Evolutionary conservation across 2,329 filamentous ascomycete species (phyloP), one percentile per base, ranked within the genome.

Genomic region (Paecilomyces dactylethromorphus): DNA sequence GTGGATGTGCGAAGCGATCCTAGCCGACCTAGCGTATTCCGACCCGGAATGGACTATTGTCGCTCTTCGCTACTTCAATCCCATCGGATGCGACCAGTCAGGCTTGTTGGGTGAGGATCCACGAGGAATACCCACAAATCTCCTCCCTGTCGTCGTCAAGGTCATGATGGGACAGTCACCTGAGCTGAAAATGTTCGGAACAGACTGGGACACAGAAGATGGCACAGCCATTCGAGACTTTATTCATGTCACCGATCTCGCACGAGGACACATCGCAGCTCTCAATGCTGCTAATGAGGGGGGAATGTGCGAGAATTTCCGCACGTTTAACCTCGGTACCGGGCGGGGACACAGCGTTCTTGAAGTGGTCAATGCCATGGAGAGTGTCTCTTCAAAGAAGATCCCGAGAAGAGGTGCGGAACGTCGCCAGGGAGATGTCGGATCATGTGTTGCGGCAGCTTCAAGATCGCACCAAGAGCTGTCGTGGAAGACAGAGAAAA

Each of bases 191-290:
- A 81, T 88, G 56, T 88, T 85, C 62, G 86, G 86, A 7, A 79
- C 78, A 2, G 84, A 89, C 69, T 89, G 85, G 81, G 79, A 85
- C 58, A 88, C 86, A 0, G 74, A 78, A 3, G 86, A 89, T 64
- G 86, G 86, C 15, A 88, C 86, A 0, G 84, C 85, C 1, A 79
- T 88, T 49, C 82, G 86, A 50, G 86, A 89, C 69, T 89, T 87
- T 66, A 87, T 88, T 62, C 86, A 88, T 64, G 86, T 88, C 39
- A 82, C 81, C 15, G 86, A 88, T 69, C 78, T 89, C 52, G 85
- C 85, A 5, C 77, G 82, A 50, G 86, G 74, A 3, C 86, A 89
- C 70, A 80, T 87, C 39, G 84, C 85, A 6, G 86, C 86, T 1
- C 74, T 87, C 22, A 66, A 67, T 15, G 66, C 76, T 29, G 69